Conservation (phyloP, 177 flowering plant species). For the Tripterygium wilfordii region DNA sequence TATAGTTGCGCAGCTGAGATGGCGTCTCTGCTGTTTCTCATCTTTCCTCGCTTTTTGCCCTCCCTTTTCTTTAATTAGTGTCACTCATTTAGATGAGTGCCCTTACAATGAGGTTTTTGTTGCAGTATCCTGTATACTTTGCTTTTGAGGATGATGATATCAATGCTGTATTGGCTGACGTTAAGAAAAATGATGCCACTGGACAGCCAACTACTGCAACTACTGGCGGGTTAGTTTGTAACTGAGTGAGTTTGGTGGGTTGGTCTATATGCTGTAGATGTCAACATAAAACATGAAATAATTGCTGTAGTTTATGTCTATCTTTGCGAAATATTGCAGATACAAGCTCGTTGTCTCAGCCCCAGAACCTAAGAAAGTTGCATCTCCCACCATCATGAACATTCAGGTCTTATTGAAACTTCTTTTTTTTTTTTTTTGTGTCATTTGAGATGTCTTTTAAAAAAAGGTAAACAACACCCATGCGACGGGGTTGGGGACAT, state of each 20-base stretch:
- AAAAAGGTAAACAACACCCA: no score
- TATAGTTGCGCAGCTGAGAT: no score
- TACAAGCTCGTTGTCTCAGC: slow-evolving; percentile 82
- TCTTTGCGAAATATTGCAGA: slow-evolving; percentile 37
- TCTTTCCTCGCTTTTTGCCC: no score
- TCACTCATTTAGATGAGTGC: no score
- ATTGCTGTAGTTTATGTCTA: no score
- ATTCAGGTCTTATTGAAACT: slow-evolving; percentile 63
- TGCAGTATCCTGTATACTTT: slow-evolving; percentile 97
- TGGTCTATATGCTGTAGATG: no score
- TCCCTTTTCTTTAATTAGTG: no score
- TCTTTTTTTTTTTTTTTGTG: no score
- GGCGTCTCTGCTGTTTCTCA: no score
- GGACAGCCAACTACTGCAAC: slow-evolving; percentile 98
- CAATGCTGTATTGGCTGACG: slow-evolving; percentile 68
- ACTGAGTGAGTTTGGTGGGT: not conserved
- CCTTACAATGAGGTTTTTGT: slow-evolving; percentile 5
- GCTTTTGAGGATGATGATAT: slow-evolving; percentile 80
- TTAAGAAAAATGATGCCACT: slow-evolving; percentile 73
- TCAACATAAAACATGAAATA: no score
- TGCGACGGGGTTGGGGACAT: no score
- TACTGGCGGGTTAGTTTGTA: slow-evolving; percentile 85
- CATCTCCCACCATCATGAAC: slow-evolving; percentile 75
- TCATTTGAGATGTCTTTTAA: no score
- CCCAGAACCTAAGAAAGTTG: slow-evolving; percentile 80